These are phyloP conservation scores for Jacaranda copaia DNA, from an alignment of 257 asterid species.

Conservation along the genomic window DNA sequence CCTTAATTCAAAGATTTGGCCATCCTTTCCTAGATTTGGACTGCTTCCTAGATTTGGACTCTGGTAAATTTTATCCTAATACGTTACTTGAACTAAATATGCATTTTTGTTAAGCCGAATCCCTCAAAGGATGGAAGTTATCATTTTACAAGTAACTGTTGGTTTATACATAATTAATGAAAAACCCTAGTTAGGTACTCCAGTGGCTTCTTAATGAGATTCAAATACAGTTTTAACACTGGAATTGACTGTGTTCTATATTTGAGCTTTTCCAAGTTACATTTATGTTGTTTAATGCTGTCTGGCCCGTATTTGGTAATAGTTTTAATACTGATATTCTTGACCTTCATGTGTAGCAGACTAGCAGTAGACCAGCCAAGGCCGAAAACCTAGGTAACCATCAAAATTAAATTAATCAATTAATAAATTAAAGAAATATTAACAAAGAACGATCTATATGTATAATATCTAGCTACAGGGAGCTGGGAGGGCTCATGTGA, in stretches of 20 bases:
- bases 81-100: no score
- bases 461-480: no score
- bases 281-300: not conserved
- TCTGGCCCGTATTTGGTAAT: constrained; percentile 13
- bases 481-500: no score
- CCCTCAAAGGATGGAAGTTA: no score
- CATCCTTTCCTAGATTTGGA: not conserved
- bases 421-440: no score
- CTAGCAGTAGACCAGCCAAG: not conserved
- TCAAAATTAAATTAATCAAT: no score
- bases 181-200: not conserved
- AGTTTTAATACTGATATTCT: not conserved
- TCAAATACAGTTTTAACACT: constrained; percentile 3
- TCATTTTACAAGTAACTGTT: not conserved
- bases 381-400: no score
- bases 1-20: not conserved
- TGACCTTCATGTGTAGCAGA: not conserved
- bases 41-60: no score
- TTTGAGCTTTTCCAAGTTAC: not conserved
- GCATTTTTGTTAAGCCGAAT: no score
- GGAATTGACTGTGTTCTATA: constrained; percentile 2
- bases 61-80: no score
- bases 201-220: not conserved
- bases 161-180: not conserved
- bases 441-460: no score